A percentile compares a stretch with the other conserved stretches of the same genome.
Conservation (phyloP, 805 yeast genomes). For the Yueomyces sinensis region DNA sequence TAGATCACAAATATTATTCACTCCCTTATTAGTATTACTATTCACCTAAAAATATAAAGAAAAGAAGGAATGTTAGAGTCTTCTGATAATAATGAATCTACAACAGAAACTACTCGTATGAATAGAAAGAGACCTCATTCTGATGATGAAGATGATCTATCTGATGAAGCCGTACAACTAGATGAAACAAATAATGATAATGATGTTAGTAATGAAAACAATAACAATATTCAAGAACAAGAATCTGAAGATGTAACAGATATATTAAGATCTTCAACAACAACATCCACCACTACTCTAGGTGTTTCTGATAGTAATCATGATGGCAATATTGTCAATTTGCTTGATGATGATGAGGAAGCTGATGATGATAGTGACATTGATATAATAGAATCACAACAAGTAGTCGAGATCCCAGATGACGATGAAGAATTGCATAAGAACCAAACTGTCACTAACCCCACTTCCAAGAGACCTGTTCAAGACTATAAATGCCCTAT, state of each 20-base stretch:
- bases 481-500: constrained; percentile 36
- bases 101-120: no score
- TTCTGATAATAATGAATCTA: no score
- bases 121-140: no score
- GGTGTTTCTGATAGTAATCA: not conserved
- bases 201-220: not conserved
- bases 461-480: constrained; percentile 18
- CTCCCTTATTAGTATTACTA: no score
- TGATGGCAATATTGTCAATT: not conserved
- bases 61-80: no score
- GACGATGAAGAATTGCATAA: constrained; percentile 11
- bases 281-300: not conserved
- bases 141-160: not conserved
- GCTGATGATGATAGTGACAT: not conserved
- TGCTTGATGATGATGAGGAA: not conserved
- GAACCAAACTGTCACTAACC: constrained; percentile 3
- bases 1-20: no score
- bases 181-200: not conserved
- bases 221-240: not conserved
- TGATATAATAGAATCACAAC: constrained; percentile 20
- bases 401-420: constrained; percentile 29
- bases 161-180: not conserved
- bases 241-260: not conserved
- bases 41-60: no score
- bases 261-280: not conserved